These are phyloP conservation scores for Takashimella tepidaria DNA, from an alignment of 1,284 basidiomycete genomes.

Conservation along the genomic window DNA sequence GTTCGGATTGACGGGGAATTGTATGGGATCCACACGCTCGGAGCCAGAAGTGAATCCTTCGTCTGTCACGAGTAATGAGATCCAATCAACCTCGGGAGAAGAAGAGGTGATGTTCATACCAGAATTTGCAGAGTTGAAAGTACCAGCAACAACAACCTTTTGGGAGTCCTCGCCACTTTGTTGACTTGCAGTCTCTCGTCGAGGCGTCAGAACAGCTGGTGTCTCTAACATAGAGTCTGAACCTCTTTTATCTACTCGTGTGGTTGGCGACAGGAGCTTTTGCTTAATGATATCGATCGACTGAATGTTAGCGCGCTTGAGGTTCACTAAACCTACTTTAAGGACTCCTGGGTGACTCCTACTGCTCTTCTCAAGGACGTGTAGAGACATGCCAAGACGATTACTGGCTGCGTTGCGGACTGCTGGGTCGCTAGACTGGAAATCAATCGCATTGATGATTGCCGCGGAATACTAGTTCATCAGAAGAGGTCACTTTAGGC, in stretches of 20 bases:
- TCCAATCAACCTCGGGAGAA: not conserved
- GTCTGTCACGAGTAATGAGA: not conserved
- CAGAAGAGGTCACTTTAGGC: not conserved
- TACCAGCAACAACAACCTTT: not conserved
- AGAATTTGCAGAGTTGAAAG: not conserved
- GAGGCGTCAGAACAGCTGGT: not conserved
- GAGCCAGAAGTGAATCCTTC: not conserved
- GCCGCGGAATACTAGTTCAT: constrained; percentile 15
- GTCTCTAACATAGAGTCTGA: not conserved
- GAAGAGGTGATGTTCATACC: not conserved
- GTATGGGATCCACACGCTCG: not conserved
- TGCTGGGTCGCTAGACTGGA: constrained; percentile 2
- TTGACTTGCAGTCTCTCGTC: not conserved
- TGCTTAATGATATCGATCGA: constrained; percentile 16
- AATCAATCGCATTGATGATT: constrained; percentile 16
- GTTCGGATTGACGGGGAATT: too few species aligned
- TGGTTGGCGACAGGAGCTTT: not conserved
- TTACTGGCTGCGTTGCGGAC: constrained; percentile 6
- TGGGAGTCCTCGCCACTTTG: not conserved
- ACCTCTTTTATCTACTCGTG: not conserved
- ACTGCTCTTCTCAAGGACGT: constrained; percentile 12
- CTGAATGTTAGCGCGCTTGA: constrained; percentile 2
- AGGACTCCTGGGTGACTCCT: not conserved
- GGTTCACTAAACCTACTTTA: not conserved
- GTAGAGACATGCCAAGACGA: constrained; percentile 9